Evolutionary conservation across 495 filamentous ascomycete species (phyloP).

Genomic region (Opeltia flavorubescens): DNA sequence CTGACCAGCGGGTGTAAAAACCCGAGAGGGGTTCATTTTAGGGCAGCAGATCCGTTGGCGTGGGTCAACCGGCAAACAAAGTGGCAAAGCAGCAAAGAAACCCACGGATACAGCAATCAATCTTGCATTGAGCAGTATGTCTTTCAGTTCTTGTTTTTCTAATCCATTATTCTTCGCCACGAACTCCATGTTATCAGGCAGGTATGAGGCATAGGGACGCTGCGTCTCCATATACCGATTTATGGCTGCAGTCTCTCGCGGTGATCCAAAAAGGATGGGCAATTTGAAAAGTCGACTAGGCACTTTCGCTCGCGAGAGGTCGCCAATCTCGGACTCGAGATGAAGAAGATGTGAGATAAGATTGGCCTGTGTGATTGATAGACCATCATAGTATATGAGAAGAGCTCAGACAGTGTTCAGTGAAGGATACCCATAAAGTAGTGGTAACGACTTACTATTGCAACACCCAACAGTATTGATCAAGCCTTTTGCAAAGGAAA

Average conservation of each 20-base stretch:
- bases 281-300: slow-evolving; percentile 38
- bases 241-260: slow-evolving; percentile 33
- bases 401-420: slow-evolving; percentile 19
- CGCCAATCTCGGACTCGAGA: slow-evolving; percentile 21
- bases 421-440: not conserved
- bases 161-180: slow-evolving; percentile 45
- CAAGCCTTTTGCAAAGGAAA: slow-evolving; percentile 25
- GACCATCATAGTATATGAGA: slow-evolving; percentile 33
- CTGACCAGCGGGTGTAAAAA: slow-evolving; percentile 41
- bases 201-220: slow-evolving; percentile 40
- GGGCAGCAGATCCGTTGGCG: slow-evolving; percentile 36
- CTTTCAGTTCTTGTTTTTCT: slow-evolving; percentile 27
- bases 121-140: slow-evolving; percentile 31
- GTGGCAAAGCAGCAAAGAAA: slow-evolving; percentile 40
- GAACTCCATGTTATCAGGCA: slow-evolving; percentile 43
- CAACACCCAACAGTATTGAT: slow-evolving; percentile 35
- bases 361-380: slow-evolving; percentile 21
- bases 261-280: slow-evolving; percentile 38
- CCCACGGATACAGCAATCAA: slow-evolving; percentile 42
- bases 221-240: slow-evolving; percentile 44
- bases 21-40: slow-evolving; percentile 45
- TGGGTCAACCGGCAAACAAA: slow-evolving; percentile 42
- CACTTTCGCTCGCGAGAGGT: slow-evolving; percentile 29
- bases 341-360: slow-evolving; percentile 20
- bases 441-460: slow-evolving; percentile 19